Evolutionary conservation across 2,329 filamentous ascomycete genomes (phyloP).

Genomic region (Ophiostoma pallidulum): DNA sequence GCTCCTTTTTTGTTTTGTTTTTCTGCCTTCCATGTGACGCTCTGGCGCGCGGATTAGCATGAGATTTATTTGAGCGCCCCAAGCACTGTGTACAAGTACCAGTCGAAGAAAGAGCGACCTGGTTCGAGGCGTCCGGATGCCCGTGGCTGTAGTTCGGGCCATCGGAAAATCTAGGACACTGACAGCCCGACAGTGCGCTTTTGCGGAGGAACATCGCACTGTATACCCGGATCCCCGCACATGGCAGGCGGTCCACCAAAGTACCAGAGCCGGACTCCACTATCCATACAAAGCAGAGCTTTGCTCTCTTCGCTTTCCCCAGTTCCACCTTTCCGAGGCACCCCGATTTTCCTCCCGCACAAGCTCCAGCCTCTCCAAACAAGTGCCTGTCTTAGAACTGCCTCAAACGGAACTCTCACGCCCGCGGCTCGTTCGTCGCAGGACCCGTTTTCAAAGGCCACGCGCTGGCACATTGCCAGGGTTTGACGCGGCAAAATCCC

Average conservation of each 20-base stretch:
- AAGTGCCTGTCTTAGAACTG: too few relatives aligned
- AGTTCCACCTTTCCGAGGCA: too few relatives aligned
- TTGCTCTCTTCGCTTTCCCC: too few relatives aligned
- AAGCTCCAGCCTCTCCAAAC: too few relatives aligned
- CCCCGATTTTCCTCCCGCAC: not conserved
- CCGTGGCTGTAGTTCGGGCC: constrained; percentile 13
- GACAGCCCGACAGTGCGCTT: not conserved
- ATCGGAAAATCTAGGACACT: constrained; percentile 13
- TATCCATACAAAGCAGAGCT: too few relatives aligned
- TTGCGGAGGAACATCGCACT: not conserved
- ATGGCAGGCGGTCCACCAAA: not conserved
- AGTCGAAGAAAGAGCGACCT: not conserved
- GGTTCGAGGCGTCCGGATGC: not conserved
- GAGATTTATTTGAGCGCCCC: not conserved
- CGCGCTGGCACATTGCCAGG: too few relatives aligned
- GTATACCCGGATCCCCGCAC: not conserved
- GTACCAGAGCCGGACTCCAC: too few relatives aligned
- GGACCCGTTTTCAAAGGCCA: too few relatives aligned
- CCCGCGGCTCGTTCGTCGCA: too few relatives aligned
- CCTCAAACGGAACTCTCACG: too few relatives aligned
- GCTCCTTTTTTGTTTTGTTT: not conserved
- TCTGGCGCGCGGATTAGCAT: too few relatives aligned
- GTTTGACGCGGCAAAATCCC: too few relatives aligned
- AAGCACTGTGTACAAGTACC: constrained; percentile 2
- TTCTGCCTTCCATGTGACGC: constrained; percentile 4